These are phyloP conservation scores for Calonectria pseudoreteaudii DNA, from an alignment of 2,329 filamentous ascomycete species.

Conservation along the genomic window DNA sequence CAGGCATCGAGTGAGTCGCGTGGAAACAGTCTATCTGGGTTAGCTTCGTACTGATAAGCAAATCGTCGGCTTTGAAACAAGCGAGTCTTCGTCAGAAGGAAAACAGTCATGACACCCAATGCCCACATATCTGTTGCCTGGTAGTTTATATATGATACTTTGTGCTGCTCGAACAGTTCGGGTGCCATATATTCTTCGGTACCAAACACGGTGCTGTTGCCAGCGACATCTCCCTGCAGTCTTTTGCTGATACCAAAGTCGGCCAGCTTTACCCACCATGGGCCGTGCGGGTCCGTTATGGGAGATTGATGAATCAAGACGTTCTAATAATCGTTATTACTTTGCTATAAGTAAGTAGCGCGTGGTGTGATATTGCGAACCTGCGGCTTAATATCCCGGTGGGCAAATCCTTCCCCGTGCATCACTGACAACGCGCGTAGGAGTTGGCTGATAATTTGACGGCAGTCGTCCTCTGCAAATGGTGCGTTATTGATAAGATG, in stretches of 20 bases:
- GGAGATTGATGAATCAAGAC: constrained; percentile 34
- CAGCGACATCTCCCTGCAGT: background rate
- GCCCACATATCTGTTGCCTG: constrained; percentile 38
- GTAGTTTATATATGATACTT: background rate
- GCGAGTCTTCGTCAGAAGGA: constrained; percentile 17
- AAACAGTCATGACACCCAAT: constrained; percentile 33
- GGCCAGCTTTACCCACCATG: constrained; percentile 39
- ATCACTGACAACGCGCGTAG: constrained; percentile 34
- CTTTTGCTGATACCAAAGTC: constrained; percentile 42
- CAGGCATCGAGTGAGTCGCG: background rate
- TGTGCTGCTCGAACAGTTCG: constrained; percentile 23
- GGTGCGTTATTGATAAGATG: constrained; percentile 22
- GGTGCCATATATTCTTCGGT: constrained; percentile 33
- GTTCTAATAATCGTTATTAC: constrained; percentile 24
- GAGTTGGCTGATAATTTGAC: constrained; percentile 33
- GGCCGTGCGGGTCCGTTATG: background rate
- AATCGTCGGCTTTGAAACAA: background rate
- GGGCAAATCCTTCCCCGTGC: constrained; percentile 37
- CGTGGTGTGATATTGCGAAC: background rate
- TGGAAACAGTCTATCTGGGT: constrained; percentile 11
- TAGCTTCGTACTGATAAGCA: background rate
- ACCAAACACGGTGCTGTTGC: constrained; percentile 15
- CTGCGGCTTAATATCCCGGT: constrained; percentile 40
- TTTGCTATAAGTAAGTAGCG: background rate
- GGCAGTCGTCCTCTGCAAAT: constrained; percentile 31